Base-by-base conservation (phyloP, 208 protist genomes). In the Naegleria gruberi region DNA sequence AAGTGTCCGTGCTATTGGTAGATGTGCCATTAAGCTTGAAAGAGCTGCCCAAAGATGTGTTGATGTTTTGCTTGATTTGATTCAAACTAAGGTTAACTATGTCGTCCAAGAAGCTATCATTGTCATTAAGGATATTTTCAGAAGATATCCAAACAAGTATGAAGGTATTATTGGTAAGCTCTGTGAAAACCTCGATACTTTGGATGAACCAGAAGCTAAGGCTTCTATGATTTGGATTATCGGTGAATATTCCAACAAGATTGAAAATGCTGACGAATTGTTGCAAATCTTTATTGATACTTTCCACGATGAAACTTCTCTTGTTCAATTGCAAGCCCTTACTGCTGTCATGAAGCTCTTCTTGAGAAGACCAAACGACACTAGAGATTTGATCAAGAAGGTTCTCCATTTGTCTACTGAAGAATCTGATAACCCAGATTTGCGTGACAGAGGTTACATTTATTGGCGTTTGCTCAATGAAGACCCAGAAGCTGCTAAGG, bases 391-490 rank as follows among this genome's bases (percentile, higher is more conserved):
- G 86, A 94, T 99, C 7, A 94, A 98, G 91, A 90, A 93, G 37
- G 96, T 97, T 30, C 92, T 98, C 4, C 89, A 93, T 43, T 51
- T 96, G 26, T 94, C 94, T n/a, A 97, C 95, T 42, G 91, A 95
- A 81, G 95, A 97, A 82, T 95, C 93, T 26, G 96, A 97, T 89
- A 98, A 99, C 92, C 98, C 98, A 42, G 99, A 99, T 93, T 92
- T 99, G 4, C 94, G 98, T 44, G 99, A 99, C 91, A 96, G 99
- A 87, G 98, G 97, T 82, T 99, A 98, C 92, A 96, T 99, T 26
- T 99, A 99, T 93, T 99, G 98, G 98, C 95, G 99, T 41, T 94
- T 99, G 42, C 95, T 99, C 6, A 99, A 97, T 0, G 98, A 97
- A 47, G 97, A 99, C 92, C 95, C 97, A 7, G 96, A 97, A 74